These are phyloP conservation scores for Coemansia sp. DNA, from an alignment of 192 early-diverging fungal genomes.

Conservation along the genomic window DNA sequence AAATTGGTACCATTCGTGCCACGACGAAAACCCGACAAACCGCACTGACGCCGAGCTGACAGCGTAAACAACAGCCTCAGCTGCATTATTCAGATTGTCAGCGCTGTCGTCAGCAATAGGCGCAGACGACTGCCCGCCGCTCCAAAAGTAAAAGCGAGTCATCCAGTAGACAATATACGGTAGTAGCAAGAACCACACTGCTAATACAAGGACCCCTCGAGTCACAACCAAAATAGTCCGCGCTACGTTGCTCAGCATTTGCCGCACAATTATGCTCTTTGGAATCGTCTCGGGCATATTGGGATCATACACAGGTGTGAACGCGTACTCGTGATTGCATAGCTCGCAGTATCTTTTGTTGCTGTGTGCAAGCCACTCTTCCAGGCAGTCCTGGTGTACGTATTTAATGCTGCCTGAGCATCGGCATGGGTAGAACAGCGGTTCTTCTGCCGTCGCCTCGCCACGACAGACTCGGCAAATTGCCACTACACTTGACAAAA, in stretches of 20 bases:
- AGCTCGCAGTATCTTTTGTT: slow-evolving; percentile 86
- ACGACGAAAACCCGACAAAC: slow-evolving; percentile 42
- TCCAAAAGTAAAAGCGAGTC: slow-evolving; percentile 86
- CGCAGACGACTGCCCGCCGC: slow-evolving; percentile 61
- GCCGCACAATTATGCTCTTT: slow-evolving; percentile 60
- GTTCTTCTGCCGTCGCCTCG: slow-evolving; percentile 77
- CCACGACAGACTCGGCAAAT: slow-evolving; percentile 86
- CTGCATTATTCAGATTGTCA: neutral
- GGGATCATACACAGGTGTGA: slow-evolving; percentile 78
- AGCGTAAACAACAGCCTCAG: neutral
- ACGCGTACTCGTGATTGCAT: slow-evolving; percentile 83
- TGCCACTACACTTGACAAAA: slow-evolving; percentile 49
- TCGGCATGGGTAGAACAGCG: slow-evolving; percentile 92
- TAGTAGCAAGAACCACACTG: slow-evolving; percentile 80
- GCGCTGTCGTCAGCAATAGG: neutral
- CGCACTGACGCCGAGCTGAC: slow-evolving; percentile 16
- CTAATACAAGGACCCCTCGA: slow-evolving; percentile 66
- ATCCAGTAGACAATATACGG: slow-evolving; percentile 85
- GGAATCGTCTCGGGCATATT: slow-evolving; percentile 77
- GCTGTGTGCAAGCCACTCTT: slow-evolving; percentile 84
- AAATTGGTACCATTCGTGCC: slow-evolving; percentile 43
- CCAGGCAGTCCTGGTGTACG: slow-evolving; percentile 90
- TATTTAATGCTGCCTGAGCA: slow-evolving; percentile 94
- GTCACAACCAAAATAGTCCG: slow-evolving; percentile 47
- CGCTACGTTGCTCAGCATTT: slow-evolving; percentile 57